A percentile compares a stretch with the other conserved stretches of the same genome.
Conservation (phyloP, 2,329 filamentous ascomycete genomes). For the Paracoccidioides brasiliensis region DNA sequence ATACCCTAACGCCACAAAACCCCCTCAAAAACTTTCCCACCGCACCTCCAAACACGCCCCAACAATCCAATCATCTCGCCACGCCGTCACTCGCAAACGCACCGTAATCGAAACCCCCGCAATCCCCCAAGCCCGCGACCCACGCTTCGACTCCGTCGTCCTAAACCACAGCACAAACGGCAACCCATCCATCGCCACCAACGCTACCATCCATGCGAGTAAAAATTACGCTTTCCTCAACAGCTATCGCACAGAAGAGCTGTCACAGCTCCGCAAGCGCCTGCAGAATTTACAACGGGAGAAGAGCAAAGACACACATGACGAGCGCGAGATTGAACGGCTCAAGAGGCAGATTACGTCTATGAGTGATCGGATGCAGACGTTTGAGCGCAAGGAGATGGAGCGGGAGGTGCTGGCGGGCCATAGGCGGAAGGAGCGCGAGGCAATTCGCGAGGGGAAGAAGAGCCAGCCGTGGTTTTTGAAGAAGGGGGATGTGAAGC, state of each 20-base stretch:
- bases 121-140: conserved; percentile 59
- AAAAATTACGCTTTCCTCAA: conserved; percentile 79
- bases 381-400: conserved; percentile 55
- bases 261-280: conserved; percentile 49
- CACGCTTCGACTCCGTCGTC: conserved; percentile 65
- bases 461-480: conserved; percentile 67
- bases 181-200: conserved; percentile 32
- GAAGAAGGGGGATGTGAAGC: conserved; percentile 87
- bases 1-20: conserved; percentile 44
- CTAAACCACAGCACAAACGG: conserved; percentile 22
- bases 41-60: conserved; percentile 75
- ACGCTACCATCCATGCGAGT: conserved; percentile 35
- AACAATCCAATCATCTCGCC: conserved; percentile 66
- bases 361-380: conserved; percentile 65
- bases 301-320: conserved; percentile 51
- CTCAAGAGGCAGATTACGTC: conserved; percentile 62
- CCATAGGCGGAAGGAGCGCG: conserved; percentile 73
- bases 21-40: conserved; percentile 19
- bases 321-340: conserved; percentile 50
- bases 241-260: conserved; percentile 73
- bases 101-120: conserved; percentile 49
- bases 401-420: conserved; percentile 56
- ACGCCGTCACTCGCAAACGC: conserved; percentile 67
- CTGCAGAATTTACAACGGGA: conserved; percentile 14
- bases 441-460: conserved; percentile 76